Evolutionary conservation across 163 green algal genomes (phyloP).

Genomic region (Picocystis sp.): DNA sequence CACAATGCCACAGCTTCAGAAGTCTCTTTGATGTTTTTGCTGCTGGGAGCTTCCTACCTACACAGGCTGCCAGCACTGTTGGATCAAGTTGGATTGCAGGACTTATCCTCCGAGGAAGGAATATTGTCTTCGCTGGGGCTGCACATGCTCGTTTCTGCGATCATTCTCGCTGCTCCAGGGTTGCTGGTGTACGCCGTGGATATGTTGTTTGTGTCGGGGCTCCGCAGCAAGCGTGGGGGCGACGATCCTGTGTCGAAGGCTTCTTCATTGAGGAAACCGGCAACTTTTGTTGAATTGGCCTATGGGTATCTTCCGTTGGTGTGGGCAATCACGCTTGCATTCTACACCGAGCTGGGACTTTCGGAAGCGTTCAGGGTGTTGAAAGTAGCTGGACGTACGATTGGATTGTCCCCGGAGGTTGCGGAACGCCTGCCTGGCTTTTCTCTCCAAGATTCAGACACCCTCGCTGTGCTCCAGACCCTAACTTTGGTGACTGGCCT

Average conservation of each 20-base stretch:
- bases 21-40: constrained; percentile 44
- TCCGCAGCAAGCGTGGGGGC: neutral
- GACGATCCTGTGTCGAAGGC: constrained; percentile 6
- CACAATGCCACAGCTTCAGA: constrained; percentile 38
- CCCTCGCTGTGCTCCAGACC: no score
- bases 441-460: no score
- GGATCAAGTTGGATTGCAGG: constrained; percentile 21
- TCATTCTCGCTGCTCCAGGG: constrained; percentile 30
- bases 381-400: no score
- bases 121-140: constrained; percentile 4
- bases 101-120: constrained; percentile 2
- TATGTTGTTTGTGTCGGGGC: constrained; percentile 1
- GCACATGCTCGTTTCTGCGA: constrained; percentile 29
- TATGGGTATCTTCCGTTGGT: constrained; percentile 56
- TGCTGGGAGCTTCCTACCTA: constrained; percentile 45
- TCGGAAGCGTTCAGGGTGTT: constrained; percentile 13
- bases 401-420: no score
- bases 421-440: no score
- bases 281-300: constrained; percentile 28
- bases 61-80: constrained; percentile 36
- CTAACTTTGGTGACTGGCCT: no score
- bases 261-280: neutral
- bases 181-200: constrained; percentile 24
- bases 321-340: constrained; percentile 26
- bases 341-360: constrained; percentile 23